Base-by-base conservation (phyloP, 495 filamentous ascomycete species). In the Aspergillus ostianus region DNA sequence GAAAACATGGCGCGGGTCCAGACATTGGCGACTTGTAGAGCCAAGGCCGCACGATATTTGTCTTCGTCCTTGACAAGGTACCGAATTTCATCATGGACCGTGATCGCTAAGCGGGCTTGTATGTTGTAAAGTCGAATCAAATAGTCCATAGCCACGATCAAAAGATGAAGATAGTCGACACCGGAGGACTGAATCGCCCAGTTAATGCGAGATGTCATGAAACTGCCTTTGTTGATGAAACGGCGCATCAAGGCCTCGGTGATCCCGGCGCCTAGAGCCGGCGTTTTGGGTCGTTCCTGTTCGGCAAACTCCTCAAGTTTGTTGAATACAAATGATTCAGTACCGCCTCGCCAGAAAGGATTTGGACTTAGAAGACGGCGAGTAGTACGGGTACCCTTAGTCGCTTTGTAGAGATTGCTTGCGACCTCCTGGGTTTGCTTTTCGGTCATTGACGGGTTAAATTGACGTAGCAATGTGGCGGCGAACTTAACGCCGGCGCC, bases 181-280 rank as follows among this genome's bases (percentile, higher is more conserved):
- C 94, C 94, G 8, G 90, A 94, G 3, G 92, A 96, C 65, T 99
- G 94, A 62, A 99, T 97, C 19, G 94, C 94, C 94, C 94, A 99
- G 70, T 99, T 99, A 77, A 99, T 97, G 18, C 94, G 86, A 36
- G 90, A 94, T 3, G 95, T 95, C 78, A 99, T 89, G 75, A 93
- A 99, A 50, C 88, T 91, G 29, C 93, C 93, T 66, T 89, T 92
- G 72, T 85, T 92, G 64, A 98, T 85, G 68, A 87, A 95, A 32
- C 90, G 86, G 47, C 86, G 80, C 87, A 93, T 92, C 17, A 99
- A 78, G 0, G 94, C 94, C 70, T 98, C 93, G 0, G 94, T 99
- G 67, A 99, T 98, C 12, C 94, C 93, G 17, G 94, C 94, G 13
- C 89, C 95, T n/a, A 99, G 80, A 15, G 96, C 91, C 0, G 94